A percentile compares a stretch with the other conserved stretches of the same genome.
Evolutionary conservation across 441 rosid genomes (phyloP).

Genomic region (Gossypium lobatum): DNA sequence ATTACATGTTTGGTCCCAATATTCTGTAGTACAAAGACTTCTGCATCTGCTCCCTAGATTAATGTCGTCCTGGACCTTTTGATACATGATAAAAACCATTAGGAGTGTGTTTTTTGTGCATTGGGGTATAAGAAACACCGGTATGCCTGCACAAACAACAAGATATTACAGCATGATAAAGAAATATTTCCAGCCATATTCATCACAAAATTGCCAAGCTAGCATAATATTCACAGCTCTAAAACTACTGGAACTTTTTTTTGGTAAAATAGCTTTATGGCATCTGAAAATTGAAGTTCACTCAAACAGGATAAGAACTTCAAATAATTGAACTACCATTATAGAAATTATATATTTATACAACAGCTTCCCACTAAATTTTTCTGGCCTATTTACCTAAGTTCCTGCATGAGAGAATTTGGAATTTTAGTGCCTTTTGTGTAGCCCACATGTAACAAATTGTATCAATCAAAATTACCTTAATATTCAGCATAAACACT

Average conservation of each 20-base stretch:
- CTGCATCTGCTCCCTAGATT: neutral
- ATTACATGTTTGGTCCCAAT: conserved; percentile 12
- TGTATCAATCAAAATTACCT: neutral
- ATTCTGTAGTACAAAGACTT: neutral
- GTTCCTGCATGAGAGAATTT: neutral
- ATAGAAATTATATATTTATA: neutral
- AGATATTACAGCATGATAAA: neutral
- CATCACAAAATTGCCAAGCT: neutral
- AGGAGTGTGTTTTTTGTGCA: neutral
- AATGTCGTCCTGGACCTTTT: neutral
- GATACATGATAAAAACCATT: neutral
- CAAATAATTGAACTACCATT: neutral
- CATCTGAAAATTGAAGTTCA: conserved; percentile 6
- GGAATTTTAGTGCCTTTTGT: neutral
- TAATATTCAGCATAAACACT: conserved; percentile 7
- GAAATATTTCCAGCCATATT: neutral
- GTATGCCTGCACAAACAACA: neutral
- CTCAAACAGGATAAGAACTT: conserved; percentile 5
- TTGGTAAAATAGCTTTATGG: neutral
- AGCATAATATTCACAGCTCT: neutral
- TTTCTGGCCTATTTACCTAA: conserved; percentile 9
- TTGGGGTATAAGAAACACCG: neutral
- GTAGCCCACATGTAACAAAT: neutral
- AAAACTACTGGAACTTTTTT: neutral
- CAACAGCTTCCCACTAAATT: neutral